Evolutionary conservation across 495 filamentous ascomycete genomes (phyloP).

Genomic region (Podospora bellae-mahoneyi): DNA sequence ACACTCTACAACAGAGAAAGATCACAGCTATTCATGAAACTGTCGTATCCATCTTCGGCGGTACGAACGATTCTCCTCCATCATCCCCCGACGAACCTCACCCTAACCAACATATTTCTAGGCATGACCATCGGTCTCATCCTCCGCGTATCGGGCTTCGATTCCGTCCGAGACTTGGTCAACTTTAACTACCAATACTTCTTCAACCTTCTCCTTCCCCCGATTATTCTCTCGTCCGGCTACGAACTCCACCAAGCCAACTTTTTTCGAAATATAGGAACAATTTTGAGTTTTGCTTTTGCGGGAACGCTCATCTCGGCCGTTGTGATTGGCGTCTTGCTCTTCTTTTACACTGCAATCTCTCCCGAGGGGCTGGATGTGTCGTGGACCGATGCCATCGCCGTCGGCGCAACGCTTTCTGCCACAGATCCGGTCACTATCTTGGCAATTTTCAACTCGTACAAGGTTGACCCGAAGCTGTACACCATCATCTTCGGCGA

Average conservation of each 20-base stretch:
- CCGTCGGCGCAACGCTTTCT: conserved; percentile 90
- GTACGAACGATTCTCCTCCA: conserved; percentile 45
- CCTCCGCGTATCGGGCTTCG: conserved; percentile 71
- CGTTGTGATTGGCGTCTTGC: conserved; percentile 79
- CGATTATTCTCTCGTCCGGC: conserved; percentile 94
- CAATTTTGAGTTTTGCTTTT: conserved; percentile 97
- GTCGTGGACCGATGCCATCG: conserved; percentile 89
- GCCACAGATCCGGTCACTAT: conserved; percentile 98
- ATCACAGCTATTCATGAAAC: conserved; percentile 98
- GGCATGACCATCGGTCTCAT: conserved; percentile 95
- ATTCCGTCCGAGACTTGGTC: conserved; percentile 80
- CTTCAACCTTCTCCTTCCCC: conserved; percentile 95
- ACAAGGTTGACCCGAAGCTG: conserved; percentile 97
- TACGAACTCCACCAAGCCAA: conserved; percentile 98
- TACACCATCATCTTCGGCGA: conserved; percentile 99
- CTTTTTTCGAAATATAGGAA: conserved; percentile 97
- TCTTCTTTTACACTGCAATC: conserved; percentile 85
- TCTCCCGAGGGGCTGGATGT: conserved; percentile 81
- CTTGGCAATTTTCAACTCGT: conserved; percentile 96
- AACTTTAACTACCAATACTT: conserved; percentile 99
- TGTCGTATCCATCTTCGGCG: conserved; percentile 95
- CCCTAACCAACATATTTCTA: conserved; percentile 36
- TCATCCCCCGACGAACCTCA: neutral
- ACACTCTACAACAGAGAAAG: conserved; percentile 88
- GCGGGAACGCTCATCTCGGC: conserved; percentile 97